A percentile compares a stretch with the other conserved stretches of the same genome.
phyloP scores from a whole-genome alignment of 2,329 filamentous ascomycete species.

The Orbilia brochopaga region DNA sequence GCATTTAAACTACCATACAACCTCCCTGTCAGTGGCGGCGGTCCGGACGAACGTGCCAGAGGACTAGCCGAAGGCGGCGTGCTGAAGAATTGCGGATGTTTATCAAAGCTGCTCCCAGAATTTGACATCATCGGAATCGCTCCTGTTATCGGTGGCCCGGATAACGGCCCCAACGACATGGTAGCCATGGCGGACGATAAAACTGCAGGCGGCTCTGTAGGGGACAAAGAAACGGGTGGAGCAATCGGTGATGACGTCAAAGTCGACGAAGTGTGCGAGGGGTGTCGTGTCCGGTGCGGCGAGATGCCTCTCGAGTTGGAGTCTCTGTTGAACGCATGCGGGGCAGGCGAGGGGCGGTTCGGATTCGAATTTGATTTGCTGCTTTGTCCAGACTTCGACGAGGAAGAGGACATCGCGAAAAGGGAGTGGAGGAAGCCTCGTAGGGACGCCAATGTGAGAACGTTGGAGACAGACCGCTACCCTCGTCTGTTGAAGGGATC shows the following conservation, averaged over 20 bases:
- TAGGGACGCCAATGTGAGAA: constrained; percentile 41
- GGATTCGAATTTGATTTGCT: constrained; percentile 16
- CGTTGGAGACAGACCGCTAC: constrained; percentile 18
- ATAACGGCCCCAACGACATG: constrained; percentile 18
- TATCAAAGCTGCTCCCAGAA: constrained; percentile 33
- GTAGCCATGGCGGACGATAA: constrained; percentile 23
- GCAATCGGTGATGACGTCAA: constrained; percentile 29
- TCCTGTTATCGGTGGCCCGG: not conserved
- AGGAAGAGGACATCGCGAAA: constrained; percentile 43
- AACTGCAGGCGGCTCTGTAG: constrained; percentile 30
- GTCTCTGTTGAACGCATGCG: constrained; percentile 23
- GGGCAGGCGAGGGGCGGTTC: constrained; percentile 20
- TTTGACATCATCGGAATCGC: constrained; percentile 23
- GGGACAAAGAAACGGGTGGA: constrained; percentile 5
- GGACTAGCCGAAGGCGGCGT: constrained; percentile 38
- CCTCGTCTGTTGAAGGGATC: not conserved
- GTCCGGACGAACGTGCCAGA: not conserved
- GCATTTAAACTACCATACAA: constrained; percentile 24
- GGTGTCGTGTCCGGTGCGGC: constrained; percentile 36
- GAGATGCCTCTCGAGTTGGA: constrained; percentile 26
- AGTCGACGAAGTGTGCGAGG: constrained; percentile 15
- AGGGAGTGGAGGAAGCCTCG: constrained; percentile 36
- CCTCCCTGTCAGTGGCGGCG: constrained; percentile 17
- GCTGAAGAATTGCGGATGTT: constrained; percentile 46
- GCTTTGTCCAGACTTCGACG: constrained; percentile 13